Percentiles rank a stretch among this genome's conserved stretches.
Evolutionary conservation across 1,139 yeast species (phyloP).

Genomic region (Debaryomyces psychrophilus): DNA sequence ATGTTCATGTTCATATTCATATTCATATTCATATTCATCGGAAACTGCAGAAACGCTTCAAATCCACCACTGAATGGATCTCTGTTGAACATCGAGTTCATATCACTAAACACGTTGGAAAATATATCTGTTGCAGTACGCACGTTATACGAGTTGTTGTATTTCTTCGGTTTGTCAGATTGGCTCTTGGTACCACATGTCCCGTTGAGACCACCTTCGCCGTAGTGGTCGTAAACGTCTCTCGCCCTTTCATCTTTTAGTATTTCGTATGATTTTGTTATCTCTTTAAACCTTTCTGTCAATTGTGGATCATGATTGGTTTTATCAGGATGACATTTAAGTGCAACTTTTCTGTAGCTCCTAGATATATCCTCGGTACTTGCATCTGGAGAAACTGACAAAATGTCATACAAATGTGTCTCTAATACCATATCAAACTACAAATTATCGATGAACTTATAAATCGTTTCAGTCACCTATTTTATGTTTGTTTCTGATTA

Average conservation of each 20-base stretch:
- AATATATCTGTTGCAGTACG: conserved; percentile 33
- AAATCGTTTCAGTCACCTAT: neutral
- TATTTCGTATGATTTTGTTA: conserved; percentile 48
- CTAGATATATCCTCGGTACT: conserved; percentile 44
- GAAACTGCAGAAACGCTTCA: conserved; percentile 15
- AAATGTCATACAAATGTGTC: conserved; percentile 42
- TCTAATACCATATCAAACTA: conserved; percentile 30
- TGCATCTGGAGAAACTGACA: conserved; percentile 38
- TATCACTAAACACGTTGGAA: conserved; percentile 43
- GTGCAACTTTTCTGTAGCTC: conserved; percentile 44
- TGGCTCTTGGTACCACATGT: conserved; percentile 17
- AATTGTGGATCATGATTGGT: conserved; percentile 48
- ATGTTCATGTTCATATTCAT: conserved; percentile 15
- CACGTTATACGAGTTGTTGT: conserved; percentile 12
- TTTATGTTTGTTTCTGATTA: neutral
- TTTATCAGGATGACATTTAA: conserved; percentile 52
- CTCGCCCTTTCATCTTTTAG: conserved; percentile 36
- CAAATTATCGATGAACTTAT: neutral
- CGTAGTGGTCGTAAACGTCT: conserved; percentile 41
- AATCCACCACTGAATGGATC: conserved; percentile 16
- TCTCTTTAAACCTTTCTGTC: conserved; percentile 48
- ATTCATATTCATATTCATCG: conserved; percentile 12
- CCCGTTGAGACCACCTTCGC: conserved; percentile 45
- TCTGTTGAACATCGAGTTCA: conserved; percentile 35
- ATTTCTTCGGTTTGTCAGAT: conserved; percentile 11